These are phyloP conservation scores for Pouteria glomerata DNA, from an alignment of 148 eudicot genomes.

Conservation along the genomic window DNA sequence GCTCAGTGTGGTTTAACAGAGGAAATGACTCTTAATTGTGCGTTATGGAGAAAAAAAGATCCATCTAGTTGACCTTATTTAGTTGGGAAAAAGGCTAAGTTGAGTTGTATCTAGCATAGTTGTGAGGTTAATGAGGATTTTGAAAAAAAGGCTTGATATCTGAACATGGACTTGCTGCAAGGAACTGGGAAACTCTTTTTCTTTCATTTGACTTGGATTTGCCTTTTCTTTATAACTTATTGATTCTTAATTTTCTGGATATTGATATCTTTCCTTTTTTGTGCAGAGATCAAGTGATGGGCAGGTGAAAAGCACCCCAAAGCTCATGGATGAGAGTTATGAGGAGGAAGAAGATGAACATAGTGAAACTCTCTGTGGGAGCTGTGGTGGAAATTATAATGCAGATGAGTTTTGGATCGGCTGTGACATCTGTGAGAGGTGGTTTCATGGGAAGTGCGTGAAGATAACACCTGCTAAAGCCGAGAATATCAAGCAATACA, in stretches of 20 bases:
- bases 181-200: not conserved
- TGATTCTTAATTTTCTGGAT: not conserved
- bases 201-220: not conserved
- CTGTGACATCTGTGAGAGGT: conserved; percentile 2
- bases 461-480: no score
- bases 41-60: no score
- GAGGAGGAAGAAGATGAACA: conserved; percentile 32
- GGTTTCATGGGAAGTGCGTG: no score
- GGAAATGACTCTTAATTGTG: no score
- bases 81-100: no score
- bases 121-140: not conserved
- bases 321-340: conserved; percentile 9
- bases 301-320: conserved; percentile 18
- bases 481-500: no score
- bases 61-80: no score
- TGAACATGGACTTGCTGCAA: not conserved
- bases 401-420: conserved; percentile 32
- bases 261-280: conserved; percentile 6
- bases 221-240: not conserved
- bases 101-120: no score
- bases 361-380: conserved; percentile 28
- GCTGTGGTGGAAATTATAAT: conserved; percentile 25
- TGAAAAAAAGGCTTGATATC: not conserved
- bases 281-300: conserved; percentile 32
- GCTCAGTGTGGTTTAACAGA: no score